A percentile compares a stretch with the other conserved stretches of the same genome.
These are phyloP conservation scores for Linum trigynum DNA, from an alignment of 345 rosid species.

Conservation along the genomic window DNA sequence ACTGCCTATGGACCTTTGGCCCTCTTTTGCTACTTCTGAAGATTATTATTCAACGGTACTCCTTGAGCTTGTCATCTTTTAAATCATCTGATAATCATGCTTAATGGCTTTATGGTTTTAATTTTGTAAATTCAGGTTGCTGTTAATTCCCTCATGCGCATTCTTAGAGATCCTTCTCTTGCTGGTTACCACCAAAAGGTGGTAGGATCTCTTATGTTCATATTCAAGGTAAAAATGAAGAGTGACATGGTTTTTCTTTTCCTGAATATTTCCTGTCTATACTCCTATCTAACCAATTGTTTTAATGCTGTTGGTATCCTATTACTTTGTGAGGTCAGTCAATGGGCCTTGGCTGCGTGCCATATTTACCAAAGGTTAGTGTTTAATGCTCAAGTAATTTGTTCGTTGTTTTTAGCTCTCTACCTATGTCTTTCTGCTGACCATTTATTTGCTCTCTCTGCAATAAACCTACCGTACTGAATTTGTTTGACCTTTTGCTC, in stretches of 20 bases:
- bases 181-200: constrained; percentile 95
- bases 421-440: constrained; percentile 5
- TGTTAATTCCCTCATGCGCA: constrained; percentile 92
- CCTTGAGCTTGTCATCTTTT: constrained; percentile 8
- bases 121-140: constrained; percentile 58
- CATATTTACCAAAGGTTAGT: constrained; percentile 92
- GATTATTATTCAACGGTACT: constrained; percentile 92
- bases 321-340: constrained; percentile 66
- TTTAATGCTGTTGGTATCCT: constrained; percentile 7
- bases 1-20: constrained; percentile 80
- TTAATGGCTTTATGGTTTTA: constrained; percentile 12
- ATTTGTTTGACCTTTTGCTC: not conserved
- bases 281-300: not conserved
- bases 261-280: not conserved
- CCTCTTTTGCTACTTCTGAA: constrained; percentile 88
- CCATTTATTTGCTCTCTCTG: not conserved
- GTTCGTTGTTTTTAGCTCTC: not conserved
- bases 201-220: constrained; percentile 93
- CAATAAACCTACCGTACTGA: constrained; percentile 2
- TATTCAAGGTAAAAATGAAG: constrained; percentile 61
- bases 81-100: constrained; percentile 7
- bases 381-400: constrained; percentile 11
- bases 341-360: constrained; percentile 95
- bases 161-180: constrained; percentile 93
- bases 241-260: not conserved